phyloP scores from a whole-genome alignment of 257 asterid genomes.

The Fraxinus pennsylvanica region DNA sequence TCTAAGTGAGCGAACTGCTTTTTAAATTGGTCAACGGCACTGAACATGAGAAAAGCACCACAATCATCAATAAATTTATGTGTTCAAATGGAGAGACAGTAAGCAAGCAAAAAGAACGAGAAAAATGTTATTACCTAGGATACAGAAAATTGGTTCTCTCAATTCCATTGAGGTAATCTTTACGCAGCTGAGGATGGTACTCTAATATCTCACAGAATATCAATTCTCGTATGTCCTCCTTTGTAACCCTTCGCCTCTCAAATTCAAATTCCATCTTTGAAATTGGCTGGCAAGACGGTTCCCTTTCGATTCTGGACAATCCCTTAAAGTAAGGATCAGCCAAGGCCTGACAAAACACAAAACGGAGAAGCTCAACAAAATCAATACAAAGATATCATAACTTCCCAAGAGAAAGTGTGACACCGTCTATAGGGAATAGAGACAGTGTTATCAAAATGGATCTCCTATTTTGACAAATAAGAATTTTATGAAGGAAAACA shows the following conservation, averaged over 20 bases:
- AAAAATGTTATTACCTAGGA: slow-evolving; percentile 57
- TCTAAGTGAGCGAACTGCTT: slow-evolving; percentile 79
- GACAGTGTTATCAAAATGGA: slow-evolving; percentile 7
- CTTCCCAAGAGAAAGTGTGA: slow-evolving; percentile 7
- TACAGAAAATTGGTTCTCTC: slow-evolving; percentile 70
- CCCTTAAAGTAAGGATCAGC: slow-evolving; percentile 87
- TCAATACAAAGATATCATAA: slow-evolving; percentile 12
- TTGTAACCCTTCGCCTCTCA: slow-evolving; percentile 84
- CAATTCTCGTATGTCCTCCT: slow-evolving; percentile 73
- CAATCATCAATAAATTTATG: slow-evolving; percentile 17
- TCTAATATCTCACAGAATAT: slow-evolving; percentile 83
- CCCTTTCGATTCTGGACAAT: slow-evolving; percentile 73
- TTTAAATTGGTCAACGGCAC: slow-evolving; percentile 77
- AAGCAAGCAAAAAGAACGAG: neutral
- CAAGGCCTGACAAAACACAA: slow-evolving; percentile 50
- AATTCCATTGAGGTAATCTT: slow-evolving; percentile 70
- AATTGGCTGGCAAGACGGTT: slow-evolving; percentile 75
- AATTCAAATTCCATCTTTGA: slow-evolving; percentile 81
- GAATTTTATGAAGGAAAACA: neutral
- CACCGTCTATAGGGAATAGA: neutral
- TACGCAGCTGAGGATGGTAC: slow-evolving; percentile 82
- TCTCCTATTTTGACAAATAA: neutral
- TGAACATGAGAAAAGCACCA: slow-evolving; percentile 32
- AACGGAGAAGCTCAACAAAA: slow-evolving; percentile 1
- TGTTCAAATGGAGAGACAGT: neutral